Base-by-base conservation (phyloP, 139 green algal genomes). In the Monoraphidium neglectum region DNA sequence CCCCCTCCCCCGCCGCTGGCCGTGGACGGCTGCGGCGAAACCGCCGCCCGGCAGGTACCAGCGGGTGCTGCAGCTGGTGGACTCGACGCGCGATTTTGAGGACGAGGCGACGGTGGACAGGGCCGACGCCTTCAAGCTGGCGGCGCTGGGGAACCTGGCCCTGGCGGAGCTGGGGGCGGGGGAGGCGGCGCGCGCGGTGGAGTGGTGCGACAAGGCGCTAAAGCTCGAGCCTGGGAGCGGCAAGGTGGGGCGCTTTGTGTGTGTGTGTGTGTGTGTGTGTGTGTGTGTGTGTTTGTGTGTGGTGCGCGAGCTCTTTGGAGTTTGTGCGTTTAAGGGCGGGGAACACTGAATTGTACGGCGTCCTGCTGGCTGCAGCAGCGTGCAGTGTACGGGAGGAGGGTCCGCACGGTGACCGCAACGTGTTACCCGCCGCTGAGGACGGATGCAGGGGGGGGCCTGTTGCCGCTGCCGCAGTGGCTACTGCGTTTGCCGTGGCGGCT, bases 81-180 rank as follows among this genome's bases (percentile, higher is more conserved):
- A 91, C 28, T 85, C 81, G 6, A 88, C 85, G 16, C 76, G 86
- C 35, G 90, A 93, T 72, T 89, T 81, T 54, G 87, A 92, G 53
- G 60, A 66, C 8, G 38, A 76, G 60, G 59, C 60, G 36, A 46
- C 79, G 56, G 35, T 81, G 35, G 53, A 71, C 47, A 32, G 33
- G 12, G 61, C 70, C 1, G 82, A 87, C 30, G 61, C 28, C 33
- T 62, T 68, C 73, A 82, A 84, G 70, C 13, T 85, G 43, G 72
- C 77, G 0, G 67, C 90, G 80, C 80, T 87, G 78, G 77, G 75
- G 28, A 95, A 95, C 74, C 40, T 95, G 60, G 90, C 87, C 10
- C 74, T 89, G 28, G 77, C 38, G 2, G 65, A 36, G 24, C 71
- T 89, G 24, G 66, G 63, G 33, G 47, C 85, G 71, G 67, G 66